Conservation (phyloP, 2,329 filamentous ascomycete species). For the Verticillium tricorpus region DNA sequence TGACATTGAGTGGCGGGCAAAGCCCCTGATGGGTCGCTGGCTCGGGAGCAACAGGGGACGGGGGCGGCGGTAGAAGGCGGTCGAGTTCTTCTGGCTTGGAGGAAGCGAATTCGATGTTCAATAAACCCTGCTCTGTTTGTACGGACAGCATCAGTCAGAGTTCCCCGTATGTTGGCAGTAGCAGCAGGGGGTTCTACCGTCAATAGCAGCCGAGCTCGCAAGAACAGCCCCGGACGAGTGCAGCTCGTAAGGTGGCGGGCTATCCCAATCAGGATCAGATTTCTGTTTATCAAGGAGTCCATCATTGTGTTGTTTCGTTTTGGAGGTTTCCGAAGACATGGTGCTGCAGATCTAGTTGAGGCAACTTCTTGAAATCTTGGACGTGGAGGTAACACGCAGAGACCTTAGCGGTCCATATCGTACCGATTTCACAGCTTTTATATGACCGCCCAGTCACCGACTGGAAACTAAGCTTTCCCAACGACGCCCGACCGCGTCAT, state of each 20-base stretch:
- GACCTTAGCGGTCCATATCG: too few species aligned
- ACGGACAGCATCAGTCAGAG: not conserved
- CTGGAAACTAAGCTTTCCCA: too few species aligned
- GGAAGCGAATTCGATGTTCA: not conserved
- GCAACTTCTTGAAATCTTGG: too few species aligned
- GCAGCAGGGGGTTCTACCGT: not conserved
- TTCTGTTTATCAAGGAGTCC: not conserved
- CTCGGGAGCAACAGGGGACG: not conserved
- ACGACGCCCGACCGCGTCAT: too few species aligned
- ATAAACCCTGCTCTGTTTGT: not conserved
- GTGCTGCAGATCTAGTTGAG: not conserved
- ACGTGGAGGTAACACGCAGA: too few species aligned
- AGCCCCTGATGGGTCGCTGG: too few species aligned
- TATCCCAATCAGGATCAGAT: not conserved
- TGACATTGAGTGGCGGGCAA: conserved; percentile 8
- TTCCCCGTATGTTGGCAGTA: too few species aligned
- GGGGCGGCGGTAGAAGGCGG: not conserved
- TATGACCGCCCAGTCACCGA: too few species aligned
- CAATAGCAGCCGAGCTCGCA: conserved; percentile 1
- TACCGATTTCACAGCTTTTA: too few species aligned
- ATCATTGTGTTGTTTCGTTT: not conserved
- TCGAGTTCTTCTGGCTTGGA: not conserved
- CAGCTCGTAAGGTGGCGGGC: conserved; percentile 3
- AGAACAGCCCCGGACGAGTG: conserved; percentile 6
- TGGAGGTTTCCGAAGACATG: not conserved